Conservation (phyloP, 2,329 filamentous ascomycete species). For the Trichoderma polysporum region DNA sequence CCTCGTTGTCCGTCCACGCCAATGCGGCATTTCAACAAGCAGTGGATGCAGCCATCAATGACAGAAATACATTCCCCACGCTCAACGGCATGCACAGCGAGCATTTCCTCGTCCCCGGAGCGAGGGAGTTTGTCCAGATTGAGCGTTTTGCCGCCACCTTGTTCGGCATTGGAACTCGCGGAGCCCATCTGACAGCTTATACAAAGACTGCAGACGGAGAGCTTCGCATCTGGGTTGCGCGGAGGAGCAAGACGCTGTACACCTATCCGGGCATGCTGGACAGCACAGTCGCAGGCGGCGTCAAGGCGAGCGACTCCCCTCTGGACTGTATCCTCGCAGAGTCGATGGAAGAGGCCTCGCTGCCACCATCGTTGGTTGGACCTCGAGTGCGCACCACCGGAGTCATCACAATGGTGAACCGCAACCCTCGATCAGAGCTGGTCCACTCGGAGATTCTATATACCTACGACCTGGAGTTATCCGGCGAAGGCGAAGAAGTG, state of each 20-base stretch:
- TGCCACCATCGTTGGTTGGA: slow-evolving; percentile 32
- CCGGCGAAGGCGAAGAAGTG: slow-evolving; percentile 49
- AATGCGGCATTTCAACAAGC: slow-evolving; percentile 41
- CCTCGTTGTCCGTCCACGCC: slow-evolving; percentile 32
- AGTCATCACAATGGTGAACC: slow-evolving; percentile 38
- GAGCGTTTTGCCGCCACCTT: slow-evolving; percentile 63
- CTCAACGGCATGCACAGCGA: slow-evolving; percentile 44
- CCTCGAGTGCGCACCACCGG: slow-evolving; percentile 31
- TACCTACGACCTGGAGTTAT: slow-evolving; percentile 73
- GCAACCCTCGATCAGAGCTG: slow-evolving; percentile 29
- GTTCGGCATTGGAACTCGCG: slow-evolving; percentile 67
- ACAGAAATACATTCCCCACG: slow-evolving; percentile 38
- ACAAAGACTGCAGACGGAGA: slow-evolving; percentile 37
- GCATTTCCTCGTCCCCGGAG: slow-evolving; percentile 42
- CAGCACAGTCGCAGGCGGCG: slow-evolving; percentile 77
- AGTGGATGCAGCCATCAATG: slow-evolving; percentile 41
- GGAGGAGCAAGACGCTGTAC: slow-evolving; percentile 63
- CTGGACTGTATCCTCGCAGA: slow-evolving; percentile 70
- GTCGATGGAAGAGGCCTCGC: slow-evolving; percentile 67
- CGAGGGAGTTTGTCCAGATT: slow-evolving; percentile 43
- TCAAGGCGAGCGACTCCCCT: slow-evolving; percentile 64
- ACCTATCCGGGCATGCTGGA: slow-evolving; percentile 76
- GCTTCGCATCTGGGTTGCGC: slow-evolving; percentile 71
- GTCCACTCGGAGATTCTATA: slow-evolving; percentile 52
- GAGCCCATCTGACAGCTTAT: slow-evolving; percentile 66